Evolutionary conservation across 129 eudicot species (phyloP).

Genomic region (Kitagawia praeruptora): DNA sequence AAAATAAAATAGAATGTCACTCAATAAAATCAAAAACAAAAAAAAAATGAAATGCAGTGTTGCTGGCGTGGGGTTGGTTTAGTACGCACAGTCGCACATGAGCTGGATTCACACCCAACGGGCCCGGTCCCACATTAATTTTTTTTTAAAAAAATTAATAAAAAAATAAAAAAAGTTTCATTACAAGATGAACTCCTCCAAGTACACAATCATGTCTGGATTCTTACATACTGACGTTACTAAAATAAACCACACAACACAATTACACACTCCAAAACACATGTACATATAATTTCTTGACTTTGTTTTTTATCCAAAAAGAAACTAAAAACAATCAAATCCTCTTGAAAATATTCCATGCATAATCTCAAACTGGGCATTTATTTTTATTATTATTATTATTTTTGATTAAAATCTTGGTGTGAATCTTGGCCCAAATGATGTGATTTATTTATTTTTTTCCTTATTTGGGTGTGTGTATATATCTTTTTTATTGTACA

Average conservation of each 20-base stretch:
- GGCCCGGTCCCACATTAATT: slow-evolving; percentile 42
- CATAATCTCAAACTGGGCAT: not conserved
- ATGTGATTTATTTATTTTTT: not conserved
- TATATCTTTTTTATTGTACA: not conserved
- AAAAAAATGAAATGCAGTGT: not conserved
- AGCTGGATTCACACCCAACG: slow-evolving; percentile 86
- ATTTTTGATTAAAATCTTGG: not conserved
- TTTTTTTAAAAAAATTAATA: not conserved
- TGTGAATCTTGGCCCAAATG: not conserved
- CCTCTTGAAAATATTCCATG: not conserved
- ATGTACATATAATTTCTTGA: not conserved
- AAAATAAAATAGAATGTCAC: not conserved
- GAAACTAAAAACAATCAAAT: not conserved
- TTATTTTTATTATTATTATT: not conserved
- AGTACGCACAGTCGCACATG: not conserved
- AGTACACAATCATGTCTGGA: slow-evolving; percentile 43
- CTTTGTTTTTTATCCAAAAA: not conserved
- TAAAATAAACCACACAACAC: no score
- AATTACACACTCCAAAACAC: not conserved
- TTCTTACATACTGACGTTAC: slow-evolving; percentile 10
- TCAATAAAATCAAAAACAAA: not conserved
- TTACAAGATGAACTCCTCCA: slow-evolving; percentile 24
- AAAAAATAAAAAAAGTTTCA: not conserved
- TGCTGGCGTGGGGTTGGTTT: slow-evolving; percentile 64
- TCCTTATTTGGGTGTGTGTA: slow-evolving; percentile 13